A percentile compares a stretch with the other conserved stretches of the same genome.
These are phyloP conservation scores for Kingdonia uniflora DNA, from an alignment of 164 flowering plant species.

Conservation along the genomic window DNA sequence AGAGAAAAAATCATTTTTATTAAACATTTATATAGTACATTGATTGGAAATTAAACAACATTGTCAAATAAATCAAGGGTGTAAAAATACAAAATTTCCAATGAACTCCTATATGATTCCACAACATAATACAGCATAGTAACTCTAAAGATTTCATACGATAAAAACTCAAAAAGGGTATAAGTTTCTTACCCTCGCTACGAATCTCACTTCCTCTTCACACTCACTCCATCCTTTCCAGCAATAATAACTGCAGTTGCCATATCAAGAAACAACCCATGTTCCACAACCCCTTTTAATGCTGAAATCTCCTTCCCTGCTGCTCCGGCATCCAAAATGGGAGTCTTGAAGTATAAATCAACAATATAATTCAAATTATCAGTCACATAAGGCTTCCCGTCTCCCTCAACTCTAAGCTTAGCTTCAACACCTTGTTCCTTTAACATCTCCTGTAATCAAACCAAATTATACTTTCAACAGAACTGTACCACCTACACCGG, in stretches of 20 bases:
- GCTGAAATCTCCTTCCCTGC: constrained; percentile 60
- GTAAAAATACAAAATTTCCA: too few relatives aligned
- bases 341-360: constrained; percentile 70
- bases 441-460: constrained; percentile 48
- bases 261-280: constrained; percentile 81
- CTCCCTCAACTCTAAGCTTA: constrained; percentile 40
- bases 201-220: constrained; percentile 28
- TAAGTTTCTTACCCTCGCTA: background rate
- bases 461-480: constrained; percentile 51
- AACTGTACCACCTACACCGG: constrained; percentile 52
- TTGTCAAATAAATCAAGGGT: too few relatives aligned
- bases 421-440: constrained; percentile 60
- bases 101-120: too few relatives aligned
- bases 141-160: too few relatives aligned
- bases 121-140: too few relatives aligned
- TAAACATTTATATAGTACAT: too few relatives aligned
- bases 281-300: constrained; percentile 84
- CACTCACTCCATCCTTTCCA: constrained; percentile 37
- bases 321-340: constrained; percentile 49
- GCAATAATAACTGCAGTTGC: constrained; percentile 67
- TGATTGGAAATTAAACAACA: too few relatives aligned
- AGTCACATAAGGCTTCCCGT: constrained; percentile 75
- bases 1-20: too few relatives aligned
- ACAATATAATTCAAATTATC: constrained; percentile 75
- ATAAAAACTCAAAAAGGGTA: too few relatives aligned